Base-by-base conservation (phyloP, 306 rosid species). In the Vicia villosa region DNA sequence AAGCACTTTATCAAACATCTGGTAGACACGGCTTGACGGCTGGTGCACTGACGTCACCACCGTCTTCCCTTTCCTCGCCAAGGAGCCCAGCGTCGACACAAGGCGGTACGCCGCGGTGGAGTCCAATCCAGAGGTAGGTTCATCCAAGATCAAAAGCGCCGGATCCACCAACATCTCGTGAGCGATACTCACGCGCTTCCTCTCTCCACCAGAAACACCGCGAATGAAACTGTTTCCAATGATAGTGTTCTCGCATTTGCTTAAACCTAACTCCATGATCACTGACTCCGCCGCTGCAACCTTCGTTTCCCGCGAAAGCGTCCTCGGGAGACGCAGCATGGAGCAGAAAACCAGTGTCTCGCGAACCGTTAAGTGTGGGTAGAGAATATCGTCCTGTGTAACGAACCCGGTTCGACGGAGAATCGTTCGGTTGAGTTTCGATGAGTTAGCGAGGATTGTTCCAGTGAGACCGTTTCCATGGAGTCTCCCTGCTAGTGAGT, bases 71-170 rank as follows among this genome's bases (percentile, higher is more conserved):
- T 83, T 86, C 74, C 80, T 83, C 37, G 96, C 98, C 75, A 89
- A 50, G 12, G 80, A 43, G 0, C 81, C 80, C 22, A 92, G 52
- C 51, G 87, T 83, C 40, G 49, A 38, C 28, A 88, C 49, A 10
- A 92, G 70, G 45, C 98, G 81, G 36, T 92, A 83, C 15, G 98
- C 96, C 40, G 88, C 88, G 37, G 98, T 92, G 2, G 98, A 89
- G 81, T 92, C 98, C 36, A 92, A 20, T 0, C 98, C 98, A 6
- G 98, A 92, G 2, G 98, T 92, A 2, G 98, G 98, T 42, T 92
- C 98, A 63, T 92, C 98, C 22, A 92, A 72, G 0, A 92, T 70
- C 73, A 92, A 62, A 46, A 89, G 46, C 22, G 88, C 86, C 1
- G 98, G 98, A 19, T 88, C 88, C 24, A 89, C 65, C 45, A 92